Conservation (phyloP, 75 land plant species). For the Picea sitchensis region DNA sequence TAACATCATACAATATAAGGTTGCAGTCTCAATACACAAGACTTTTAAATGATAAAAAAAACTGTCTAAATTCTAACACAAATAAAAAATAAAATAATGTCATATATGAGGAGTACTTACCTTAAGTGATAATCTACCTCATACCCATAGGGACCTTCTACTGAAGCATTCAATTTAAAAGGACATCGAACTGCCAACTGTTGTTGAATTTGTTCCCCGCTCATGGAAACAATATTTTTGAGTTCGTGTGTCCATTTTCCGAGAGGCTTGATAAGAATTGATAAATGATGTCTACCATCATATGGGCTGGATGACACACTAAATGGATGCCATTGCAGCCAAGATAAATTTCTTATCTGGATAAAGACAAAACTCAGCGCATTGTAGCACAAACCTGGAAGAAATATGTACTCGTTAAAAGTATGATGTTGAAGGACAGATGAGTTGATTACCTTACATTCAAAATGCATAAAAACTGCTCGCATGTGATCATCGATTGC, state of each 20-base stretch:
- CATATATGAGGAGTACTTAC: constrained; percentile 19
- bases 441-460: background rate
- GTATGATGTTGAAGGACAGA: background rate
- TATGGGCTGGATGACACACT: constrained; percentile 90
- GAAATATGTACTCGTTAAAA: constrained; percentile 1
- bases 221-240: constrained; percentile 16
- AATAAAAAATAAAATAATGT: background rate
- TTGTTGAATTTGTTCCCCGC: constrained; percentile 11
- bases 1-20: background rate
- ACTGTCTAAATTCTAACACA: background rate
- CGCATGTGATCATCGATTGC: background rate
- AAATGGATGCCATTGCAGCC: constrained; percentile 96
- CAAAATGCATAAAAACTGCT: background rate
- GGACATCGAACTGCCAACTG: constrained; percentile 11
- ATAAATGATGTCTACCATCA: constrained; percentile 58
- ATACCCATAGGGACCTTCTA: constrained; percentile 97
- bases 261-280: constrained; percentile 79
- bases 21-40: background rate
- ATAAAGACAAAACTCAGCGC: constrained; percentile 84
- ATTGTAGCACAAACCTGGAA: constrained; percentile 72
- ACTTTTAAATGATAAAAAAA: background rate
- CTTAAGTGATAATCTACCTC: constrained; percentile 66
- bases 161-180: constrained; percentile 46
- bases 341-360: constrained; percentile 70
- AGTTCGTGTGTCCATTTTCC: constrained; percentile 73